Base-by-base conservation (phyloP, 495 filamentous ascomycete genomes). In the Tuber indicum region DNA sequence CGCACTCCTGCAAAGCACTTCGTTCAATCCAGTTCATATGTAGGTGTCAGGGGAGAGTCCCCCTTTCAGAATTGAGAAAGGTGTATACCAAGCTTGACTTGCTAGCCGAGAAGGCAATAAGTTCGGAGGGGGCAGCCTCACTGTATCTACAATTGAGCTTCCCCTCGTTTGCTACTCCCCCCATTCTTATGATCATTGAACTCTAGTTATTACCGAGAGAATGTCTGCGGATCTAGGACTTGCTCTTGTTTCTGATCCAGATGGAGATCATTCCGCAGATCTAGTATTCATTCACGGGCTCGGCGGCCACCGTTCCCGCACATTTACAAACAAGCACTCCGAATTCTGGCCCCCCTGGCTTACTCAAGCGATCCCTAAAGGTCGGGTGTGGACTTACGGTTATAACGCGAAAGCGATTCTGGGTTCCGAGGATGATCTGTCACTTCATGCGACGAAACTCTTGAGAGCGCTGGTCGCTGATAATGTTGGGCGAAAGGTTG, bases 221-320 rank as follows among this genome's bases (percentile, higher is more conserved):
- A 66, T 66, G 58, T 66, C 58, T 66, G 26, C 58, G 1, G 58
- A 66, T 36, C 16, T 66, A 66, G 58, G 58, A 36, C 58, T 66
- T 36, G 58, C 26, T 66, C 58, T 66, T 66, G 26, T 66, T 19
- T 66, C 58, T 66, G 58, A 66, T 66, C 58, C 58, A 1, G 58
- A 66, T 2, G 58, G 58, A 36, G 58, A 66, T 66, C 58, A 66
- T 66, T 66, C 58, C 5, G 58, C 58, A 66, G 58, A 66, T 17
- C 58, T 66, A 17, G 58, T 66, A 36, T 66, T 73, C 36, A 41
- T 78, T 45, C 77, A 78, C 58, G 77, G 77, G 5, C 73, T 78
- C 17, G 73, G 75, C 8, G 77, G 77, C 17, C 77, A 78, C 23
- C 39, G 77, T n/a, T 71, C 72, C 44, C 72, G 26, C 47, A 73